Base-by-base conservation (phyloP, 1,284 basidiomycete genomes). In the Neonothopanus nambi region DNA sequence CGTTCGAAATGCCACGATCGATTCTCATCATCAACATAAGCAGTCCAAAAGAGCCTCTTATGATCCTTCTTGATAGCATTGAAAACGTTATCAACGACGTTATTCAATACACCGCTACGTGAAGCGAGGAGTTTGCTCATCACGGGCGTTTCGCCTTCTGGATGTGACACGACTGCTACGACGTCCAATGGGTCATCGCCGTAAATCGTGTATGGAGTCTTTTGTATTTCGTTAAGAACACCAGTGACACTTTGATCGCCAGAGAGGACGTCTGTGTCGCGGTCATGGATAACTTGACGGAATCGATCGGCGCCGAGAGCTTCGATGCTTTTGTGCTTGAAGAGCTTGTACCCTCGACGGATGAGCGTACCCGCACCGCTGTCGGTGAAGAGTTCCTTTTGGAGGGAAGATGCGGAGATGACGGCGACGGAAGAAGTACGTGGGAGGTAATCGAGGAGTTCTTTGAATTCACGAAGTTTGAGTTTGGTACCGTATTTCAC, bases 401-500 rank as follows among this genome's bases (percentile, higher is more conserved):
- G 97, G 30, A 99, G 84, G 66, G 88, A 85, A 62, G 93, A 82
- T 52, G 95, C 87, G 47, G 93, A 93, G 74, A 99, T 99, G 75
- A 99, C 95, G 60, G 96, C 96, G 52, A 99, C 96, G 41, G 95
- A 98, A 18, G 96, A 98, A 3, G 97, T 92, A 61, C 97, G 94
- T 28, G 97, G 96, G 56, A 99, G 92, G 74, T 97, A 91, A 71
- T 99, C 97, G 52, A 99, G 85, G 43, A 99, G 86, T 70, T 99
- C 96, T 76, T 99, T 99, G 82, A 99, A 98, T 74, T 99, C 96
- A 62, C 96, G 90, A 49, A 99, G 82, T 77, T 99, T 99, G 74
- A 99, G 91, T 76, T 99, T 99, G 63, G 97, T 99, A 60, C 96
- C 96, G 69, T 88, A 98, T 73, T 98, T 98, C 75, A 99, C 96